Evolutionary conservation across 73 alveolate genomes (phyloP).

Genomic region (Paramecium bursaria): DNA sequence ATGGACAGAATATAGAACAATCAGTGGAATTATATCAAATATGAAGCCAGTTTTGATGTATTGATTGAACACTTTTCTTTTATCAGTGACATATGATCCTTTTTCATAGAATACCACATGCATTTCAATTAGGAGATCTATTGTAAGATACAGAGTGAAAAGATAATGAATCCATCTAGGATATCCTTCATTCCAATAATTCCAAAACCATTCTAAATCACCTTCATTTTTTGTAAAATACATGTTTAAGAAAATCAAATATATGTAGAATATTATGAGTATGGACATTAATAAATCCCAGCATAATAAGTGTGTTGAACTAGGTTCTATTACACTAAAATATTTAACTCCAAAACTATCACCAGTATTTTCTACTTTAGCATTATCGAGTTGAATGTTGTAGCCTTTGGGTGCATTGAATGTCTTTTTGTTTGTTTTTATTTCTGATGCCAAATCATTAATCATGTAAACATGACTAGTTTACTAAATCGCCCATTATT

Average conservation of each 20-base stretch:
- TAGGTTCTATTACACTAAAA: conserved; percentile 28
- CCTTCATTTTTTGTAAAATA: conserved; percentile 48
- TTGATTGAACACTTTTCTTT: conserved; percentile 20
- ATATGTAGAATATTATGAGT: background rate
- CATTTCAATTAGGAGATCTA: conserved; percentile 30
- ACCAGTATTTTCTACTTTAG: background rate
- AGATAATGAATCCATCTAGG: background rate
- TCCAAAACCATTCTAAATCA: conserved; percentile 51
- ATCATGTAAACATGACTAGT: conserved; percentile 35
- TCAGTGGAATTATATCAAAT: conserved; percentile 40
- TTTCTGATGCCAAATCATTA: background rate
- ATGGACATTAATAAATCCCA: conserved; percentile 36
- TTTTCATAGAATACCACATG: conserved; percentile 51
- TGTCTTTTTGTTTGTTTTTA: background rate
- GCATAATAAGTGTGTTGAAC: conserved; percentile 3
- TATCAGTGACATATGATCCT: conserved; percentile 35
- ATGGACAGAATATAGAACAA: background rate
- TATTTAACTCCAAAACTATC: background rate
- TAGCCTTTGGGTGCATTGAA: conserved; percentile 1
- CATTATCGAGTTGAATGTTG: background rate
- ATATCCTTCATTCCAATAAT: conserved; percentile 48
- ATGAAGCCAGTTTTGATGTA: conserved; percentile 29
- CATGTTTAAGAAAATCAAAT: conserved; percentile 6
- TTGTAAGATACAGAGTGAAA: background rate
- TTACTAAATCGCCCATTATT: conserved; percentile 39